These are phyloP conservation scores for Geosiphon pyriformis DNA, from an alignment of 192 early-diverging fungal species.

Conservation along the genomic window DNA sequence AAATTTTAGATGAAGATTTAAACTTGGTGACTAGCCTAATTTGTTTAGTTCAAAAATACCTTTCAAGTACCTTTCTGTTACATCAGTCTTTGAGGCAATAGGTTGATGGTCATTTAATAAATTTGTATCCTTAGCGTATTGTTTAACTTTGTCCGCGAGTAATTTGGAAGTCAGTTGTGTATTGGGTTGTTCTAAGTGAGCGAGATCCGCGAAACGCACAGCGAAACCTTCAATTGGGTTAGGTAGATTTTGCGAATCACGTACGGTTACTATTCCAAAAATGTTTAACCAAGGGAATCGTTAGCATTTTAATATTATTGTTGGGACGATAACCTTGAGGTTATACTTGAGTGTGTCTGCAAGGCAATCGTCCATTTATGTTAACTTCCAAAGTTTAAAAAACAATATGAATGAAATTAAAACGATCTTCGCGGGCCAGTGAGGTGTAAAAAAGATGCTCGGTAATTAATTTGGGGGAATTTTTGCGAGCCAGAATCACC, in stretches of 20 bases:
- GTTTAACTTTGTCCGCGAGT: slow-evolving; percentile 44
- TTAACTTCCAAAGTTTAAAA: slow-evolving; percentile 2
- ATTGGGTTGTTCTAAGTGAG: slow-evolving; percentile 49
- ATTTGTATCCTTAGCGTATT: slow-evolving; percentile 13
- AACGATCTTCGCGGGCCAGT: background rate
- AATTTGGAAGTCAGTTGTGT: slow-evolving; percentile 40
- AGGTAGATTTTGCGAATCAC: slow-evolving; percentile 58
- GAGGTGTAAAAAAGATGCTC: background rate
- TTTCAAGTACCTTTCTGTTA: slow-evolving; percentile 43
- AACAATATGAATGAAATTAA: background rate
- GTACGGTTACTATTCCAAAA: slow-evolving; percentile 40
- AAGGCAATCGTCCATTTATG: background rate
- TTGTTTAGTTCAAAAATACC: slow-evolving; percentile 25
- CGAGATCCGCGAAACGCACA: slow-evolving; percentile 57
- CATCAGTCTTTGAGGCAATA: slow-evolving; percentile 39
- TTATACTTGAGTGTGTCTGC: background rate
- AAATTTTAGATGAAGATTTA: no score
- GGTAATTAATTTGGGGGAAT: background rate
- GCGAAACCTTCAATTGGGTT: slow-evolving; percentile 56
- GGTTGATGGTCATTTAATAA: slow-evolving; percentile 30
- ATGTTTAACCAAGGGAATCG: slow-evolving; percentile 8
- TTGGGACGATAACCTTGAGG: background rate
- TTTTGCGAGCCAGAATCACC: slow-evolving; percentile 1
- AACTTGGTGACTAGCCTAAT: no score
- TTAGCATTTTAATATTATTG: slow-evolving; percentile 1